Evolutionary conservation across 768 basidiomycete species (phyloP), one percentile per base, ranked within the genome.

Genomic region (Podaxis sp.): DNA sequence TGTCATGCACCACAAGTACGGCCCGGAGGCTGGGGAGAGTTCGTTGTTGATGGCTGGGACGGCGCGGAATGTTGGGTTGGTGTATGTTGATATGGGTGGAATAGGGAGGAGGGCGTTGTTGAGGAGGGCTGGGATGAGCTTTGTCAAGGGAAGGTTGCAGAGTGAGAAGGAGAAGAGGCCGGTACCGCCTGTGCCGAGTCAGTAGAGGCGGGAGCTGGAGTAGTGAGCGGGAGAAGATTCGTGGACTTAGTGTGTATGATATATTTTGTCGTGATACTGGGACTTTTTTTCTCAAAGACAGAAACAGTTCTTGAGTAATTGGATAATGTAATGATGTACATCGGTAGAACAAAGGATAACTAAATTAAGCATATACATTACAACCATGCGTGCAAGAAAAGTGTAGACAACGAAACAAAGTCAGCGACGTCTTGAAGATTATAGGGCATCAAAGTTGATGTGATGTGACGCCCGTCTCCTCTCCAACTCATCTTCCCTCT

Each of bases 371-470:
- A 22, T 46, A 46, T n/a, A 17, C 44, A 46, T 2, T 46, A 46
- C 44, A 46, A n/a, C 15, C 44, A 17, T 46, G 44, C 44, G n/a
- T 10, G 44, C n/a, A 7, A 20, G 44, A 46, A 46, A 17, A 15
- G 2, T 20, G 44, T 20, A 46, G 15, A 46, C 17, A 17, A 46
- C n/a, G 20, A 46, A 46, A 46, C 7, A 46, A 22, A 46, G n/a
- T 4, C 17, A 20, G n/a, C 4, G 7, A 7, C 17, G 2, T 17
- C 17, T n/a, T 13, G 40, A n/a, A 13, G 13, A 51, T 82, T 80
- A 97, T 69, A 98, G 77, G 12, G 96, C 96, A 73, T 96, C 95
- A 70, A 99, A 98, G 67, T 99, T 99, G 74, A 99, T 96, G 70
- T 94, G 90, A 75, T 97, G 95, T n/a, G 95, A 89, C 33, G 88